phyloP scores from a whole-genome alignment of 805 yeast genomes.

The Cyberlindnera euphorbiae region DNA sequence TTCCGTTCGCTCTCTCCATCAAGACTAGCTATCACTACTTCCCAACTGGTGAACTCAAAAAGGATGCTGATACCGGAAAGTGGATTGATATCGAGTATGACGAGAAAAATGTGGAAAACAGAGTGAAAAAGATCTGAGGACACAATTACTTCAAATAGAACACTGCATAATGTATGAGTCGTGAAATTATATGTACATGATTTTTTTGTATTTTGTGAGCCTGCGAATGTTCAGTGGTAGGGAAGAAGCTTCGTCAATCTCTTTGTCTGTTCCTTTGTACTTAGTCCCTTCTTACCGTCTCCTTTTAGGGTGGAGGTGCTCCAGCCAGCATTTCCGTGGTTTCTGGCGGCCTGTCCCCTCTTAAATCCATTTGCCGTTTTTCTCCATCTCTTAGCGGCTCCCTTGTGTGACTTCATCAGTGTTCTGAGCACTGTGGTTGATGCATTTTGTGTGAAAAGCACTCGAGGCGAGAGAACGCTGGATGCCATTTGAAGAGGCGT shows the following conservation, averaged over 20 bases:
- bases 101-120: slow-evolving; percentile 28
- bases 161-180: neutral
- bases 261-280: slow-evolving; percentile 51
- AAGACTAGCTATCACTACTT: slow-evolving; percentile 88
- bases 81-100: slow-evolving; percentile 53
- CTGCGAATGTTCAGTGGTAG: slow-evolving; percentile 21
- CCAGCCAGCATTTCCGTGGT: slow-evolving; percentile 93
- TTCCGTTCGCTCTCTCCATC: slow-evolving; percentile 80
- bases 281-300: slow-evolving; percentile 55
- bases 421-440: slow-evolving; percentile 26
- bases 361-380: slow-evolving; percentile 64
- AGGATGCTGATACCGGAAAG: slow-evolving; percentile 39
- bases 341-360: slow-evolving; percentile 72
- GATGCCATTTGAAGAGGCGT: slow-evolving; percentile 6
- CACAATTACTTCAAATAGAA: neutral
- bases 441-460: slow-evolving; percentile 1
- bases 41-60: slow-evolving; percentile 62
- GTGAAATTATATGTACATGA: neutral
- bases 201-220: too few species aligned
- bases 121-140: slow-evolving; percentile 17
- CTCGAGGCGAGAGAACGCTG: slow-evolving; percentile 1
- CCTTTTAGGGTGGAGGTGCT: slow-evolving; percentile 53
- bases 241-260: slow-evolving; percentile 51
- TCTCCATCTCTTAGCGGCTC: slow-evolving; percentile 84
- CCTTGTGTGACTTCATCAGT: slow-evolving; percentile 72